Conservation (phyloP, 1,284 basidiomycete species). For the Psilocybe mexicana region DNA sequence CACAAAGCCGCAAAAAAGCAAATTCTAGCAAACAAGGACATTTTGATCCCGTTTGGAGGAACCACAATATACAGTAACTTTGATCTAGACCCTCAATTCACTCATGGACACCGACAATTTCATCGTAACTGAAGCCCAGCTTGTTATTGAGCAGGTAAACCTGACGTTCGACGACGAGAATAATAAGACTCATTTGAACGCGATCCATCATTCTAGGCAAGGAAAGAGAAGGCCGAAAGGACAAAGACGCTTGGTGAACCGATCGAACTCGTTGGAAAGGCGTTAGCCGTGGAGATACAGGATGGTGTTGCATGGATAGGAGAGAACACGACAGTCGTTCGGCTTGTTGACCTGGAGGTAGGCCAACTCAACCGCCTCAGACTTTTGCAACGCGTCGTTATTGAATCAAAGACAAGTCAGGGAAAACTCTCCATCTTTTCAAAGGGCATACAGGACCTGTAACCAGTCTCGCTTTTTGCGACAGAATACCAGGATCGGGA, state of each 20-base stretch:
- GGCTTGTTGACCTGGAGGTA: slow-evolving; percentile 74
- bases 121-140: slow-evolving; percentile 68
- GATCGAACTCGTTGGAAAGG: slow-evolving; percentile 73
- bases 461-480: slow-evolving; percentile 73
- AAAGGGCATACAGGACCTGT: slow-evolving; percentile 87
- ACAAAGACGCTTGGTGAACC: slow-evolving; percentile 76
- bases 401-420: slow-evolving; percentile 53
- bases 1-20: no score
- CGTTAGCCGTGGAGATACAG: slow-evolving; percentile 68
- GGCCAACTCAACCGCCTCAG: slow-evolving; percentile 28
- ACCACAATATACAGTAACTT: neutral
- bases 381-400: slow-evolving; percentile 4
- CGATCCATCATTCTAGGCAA: slow-evolving; percentile 43
- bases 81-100: neutral
- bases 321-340: slow-evolving; percentile 77
- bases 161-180: neutral
- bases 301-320: slow-evolving; percentile 79
- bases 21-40: no score
- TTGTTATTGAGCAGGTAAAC: slow-evolving; percentile 62
- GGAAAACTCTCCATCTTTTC: slow-evolving; percentile 73
- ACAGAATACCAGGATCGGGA: slow-evolving; percentile 34
- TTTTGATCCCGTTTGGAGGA: no score
- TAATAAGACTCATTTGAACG: neutral
- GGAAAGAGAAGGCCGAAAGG: slow-evolving; percentile 71
- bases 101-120: slow-evolving; percentile 37